These are phyloP conservation scores for Ogataea methanolica DNA, from an alignment of 805 yeast genomes.

Conservation along the genomic window DNA sequence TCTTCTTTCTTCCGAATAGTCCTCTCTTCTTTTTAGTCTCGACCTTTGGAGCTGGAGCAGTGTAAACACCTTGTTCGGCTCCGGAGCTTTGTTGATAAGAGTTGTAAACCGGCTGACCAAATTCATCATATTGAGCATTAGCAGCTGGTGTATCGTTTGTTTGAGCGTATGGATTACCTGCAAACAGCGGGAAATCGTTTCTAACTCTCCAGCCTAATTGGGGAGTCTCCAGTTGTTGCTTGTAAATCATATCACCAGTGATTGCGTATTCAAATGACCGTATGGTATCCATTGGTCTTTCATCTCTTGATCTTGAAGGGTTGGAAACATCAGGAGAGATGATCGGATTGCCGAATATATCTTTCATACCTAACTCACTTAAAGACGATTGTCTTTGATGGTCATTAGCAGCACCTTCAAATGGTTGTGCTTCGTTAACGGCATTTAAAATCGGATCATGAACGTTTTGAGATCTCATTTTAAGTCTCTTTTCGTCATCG, in stretches of 20 bases:
- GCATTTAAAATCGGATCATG: conserved; percentile 93
- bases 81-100: conserved; percentile 13
- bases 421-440: conserved; percentile 94
- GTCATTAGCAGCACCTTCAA: conserved; percentile 52
- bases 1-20: conserved; percentile 62
- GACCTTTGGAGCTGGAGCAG: conserved; percentile 46
- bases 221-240: conserved; percentile 76
- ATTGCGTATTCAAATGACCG: conserved; percentile 91
- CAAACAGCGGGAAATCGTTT: conserved; percentile 62
- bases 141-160: conserved; percentile 21
- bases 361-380: conserved; percentile 53
- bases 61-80: conserved; percentile 32
- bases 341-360: conserved; percentile 83
- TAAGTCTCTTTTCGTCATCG: conserved; percentile 50
- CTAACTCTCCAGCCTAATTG: conserved; percentile 84
- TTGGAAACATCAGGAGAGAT: conserved; percentile 79
- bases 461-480: conserved; percentile 62
- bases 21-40: conserved; percentile 72
- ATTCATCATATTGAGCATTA: conserved; percentile 28
- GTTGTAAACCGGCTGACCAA: conserved; percentile 36
- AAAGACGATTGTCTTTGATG: conserved; percentile 32
- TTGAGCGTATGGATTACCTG: conserved; percentile 34
- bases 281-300: conserved; percentile 95
- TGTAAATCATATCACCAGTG: conserved; percentile 78
- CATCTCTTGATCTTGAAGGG: conserved; percentile 91